A percentile compares a stretch with the other conserved stretches of the same genome.
These are phyloP conservation scores for Usnea hakonensis DNA, from an alignment of 495 filamentous ascomycete species.

Conservation along the genomic window DNA sequence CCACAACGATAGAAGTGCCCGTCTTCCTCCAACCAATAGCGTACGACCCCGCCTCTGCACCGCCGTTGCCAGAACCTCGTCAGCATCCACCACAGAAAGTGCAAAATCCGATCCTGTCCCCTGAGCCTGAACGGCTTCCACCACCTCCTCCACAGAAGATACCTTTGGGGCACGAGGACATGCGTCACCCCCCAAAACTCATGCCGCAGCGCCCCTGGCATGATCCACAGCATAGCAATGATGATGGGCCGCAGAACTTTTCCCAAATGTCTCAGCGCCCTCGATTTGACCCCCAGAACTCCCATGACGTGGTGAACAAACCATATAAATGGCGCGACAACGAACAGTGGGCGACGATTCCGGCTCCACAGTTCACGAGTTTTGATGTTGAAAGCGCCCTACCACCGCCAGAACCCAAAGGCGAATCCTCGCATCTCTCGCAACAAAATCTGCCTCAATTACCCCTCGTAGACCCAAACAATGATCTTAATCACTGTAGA, in stretches of 20 bases:
- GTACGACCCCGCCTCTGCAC: conserved; percentile 16
- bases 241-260: conserved; percentile 18
- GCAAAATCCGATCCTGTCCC: conserved; percentile 4
- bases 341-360: conserved; percentile 8
- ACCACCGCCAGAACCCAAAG: not conserved
- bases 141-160: conserved; percentile 40
- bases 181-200: not conserved
- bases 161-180: conserved; percentile 23
- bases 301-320: conserved; percentile 9
- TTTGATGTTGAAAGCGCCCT: conserved; percentile 16
- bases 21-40: conserved; percentile 20
- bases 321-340: conserved; percentile 1
- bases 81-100: conserved; percentile 13
- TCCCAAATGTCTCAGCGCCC: conserved; percentile 28
- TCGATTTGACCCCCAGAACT: conserved; percentile 29
- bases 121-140: conserved; percentile 23
- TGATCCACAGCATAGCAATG: conserved; percentile 14
- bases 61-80: conserved; percentile 15
- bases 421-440: not conserved
- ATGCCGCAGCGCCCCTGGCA: conserved; percentile 6
- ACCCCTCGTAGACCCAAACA: not conserved
- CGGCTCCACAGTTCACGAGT: conserved; percentile 12
- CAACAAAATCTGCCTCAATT: not conserved
- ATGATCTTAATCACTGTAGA: conserved; percentile 3
- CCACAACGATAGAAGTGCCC: conserved; percentile 23